Evolutionary conservation across 2,329 filamentous ascomycete species (phyloP).

Genomic region (Aspergillus carbonarius): DNA sequence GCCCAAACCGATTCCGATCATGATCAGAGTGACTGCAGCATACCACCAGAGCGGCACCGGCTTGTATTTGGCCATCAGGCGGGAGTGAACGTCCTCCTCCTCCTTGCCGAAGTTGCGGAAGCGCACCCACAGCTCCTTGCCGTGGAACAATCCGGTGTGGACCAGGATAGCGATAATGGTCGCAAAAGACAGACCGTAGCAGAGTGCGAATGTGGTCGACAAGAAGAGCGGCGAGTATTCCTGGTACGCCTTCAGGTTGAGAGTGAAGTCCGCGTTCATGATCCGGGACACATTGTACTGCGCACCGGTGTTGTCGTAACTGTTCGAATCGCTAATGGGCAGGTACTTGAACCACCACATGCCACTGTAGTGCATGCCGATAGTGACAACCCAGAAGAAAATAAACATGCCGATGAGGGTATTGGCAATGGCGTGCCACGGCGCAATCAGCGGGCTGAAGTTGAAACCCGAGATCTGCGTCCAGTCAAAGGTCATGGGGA

Average conservation of each 20-base stretch:
- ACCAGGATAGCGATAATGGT: constrained; percentile 68
- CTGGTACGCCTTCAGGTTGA: constrained; percentile 64
- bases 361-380: constrained; percentile 64
- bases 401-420: constrained; percentile 65
- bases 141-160: constrained; percentile 66
- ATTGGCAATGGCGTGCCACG: constrained; percentile 73
- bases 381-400: constrained; percentile 63
- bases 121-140: constrained; percentile 64
- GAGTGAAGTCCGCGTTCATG: constrained; percentile 59
- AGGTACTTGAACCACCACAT: constrained; percentile 65
- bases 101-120: constrained; percentile 58
- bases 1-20: constrained; percentile 52
- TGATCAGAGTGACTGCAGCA: constrained; percentile 44
- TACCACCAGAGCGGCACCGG: constrained; percentile 62
- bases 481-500: constrained; percentile 77
- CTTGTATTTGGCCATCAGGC: constrained; percentile 58
- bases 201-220: constrained; percentile 69
- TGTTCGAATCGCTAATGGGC: constrained; percentile 68
- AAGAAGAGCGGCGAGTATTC: constrained; percentile 62
- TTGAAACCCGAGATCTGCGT: constrained; percentile 69
- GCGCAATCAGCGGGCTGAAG: constrained; percentile 66
- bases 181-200: constrained; percentile 71
- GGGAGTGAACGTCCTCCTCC: constrained; percentile 55
- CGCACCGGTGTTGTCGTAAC: constrained; percentile 68
- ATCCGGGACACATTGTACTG: constrained; percentile 65